phyloP scores from a whole-genome alignment of 2,329 filamentous ascomycete genomes.

The Mycocentrospora acerina region DNA sequence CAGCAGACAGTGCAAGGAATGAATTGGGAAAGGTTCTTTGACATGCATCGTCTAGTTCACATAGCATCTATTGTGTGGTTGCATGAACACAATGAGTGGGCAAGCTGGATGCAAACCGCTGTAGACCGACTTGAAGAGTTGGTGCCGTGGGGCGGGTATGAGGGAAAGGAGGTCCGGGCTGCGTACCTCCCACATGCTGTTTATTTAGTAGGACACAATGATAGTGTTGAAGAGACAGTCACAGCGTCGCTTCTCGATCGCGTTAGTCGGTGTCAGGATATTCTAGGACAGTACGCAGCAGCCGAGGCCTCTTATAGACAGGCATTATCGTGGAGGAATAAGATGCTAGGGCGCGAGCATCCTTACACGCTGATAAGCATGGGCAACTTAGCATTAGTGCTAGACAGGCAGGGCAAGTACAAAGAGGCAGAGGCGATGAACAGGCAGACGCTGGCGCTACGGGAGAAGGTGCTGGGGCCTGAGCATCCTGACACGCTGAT shows the following conservation, averaged over 20 bases:
- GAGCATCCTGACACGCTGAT: neutral
- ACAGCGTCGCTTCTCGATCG: neutral
- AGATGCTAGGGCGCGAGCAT: conserved; percentile 8
- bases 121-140: too few species aligned
- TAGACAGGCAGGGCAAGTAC: too few species aligned
- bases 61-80: conserved; percentile 39
- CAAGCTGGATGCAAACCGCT: conserved; percentile 15
- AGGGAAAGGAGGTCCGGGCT: conserved; percentile 24
- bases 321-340: conserved; percentile 3
- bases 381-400: conserved; percentile 4
- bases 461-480: neutral
- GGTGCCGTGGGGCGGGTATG: conserved; percentile 17
- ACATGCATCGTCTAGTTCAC: conserved; percentile 40
- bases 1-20: conserved; percentile 2
- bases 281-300: neutral
- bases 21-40: conserved; percentile 14
- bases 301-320: neutral
- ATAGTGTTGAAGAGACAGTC: neutral
- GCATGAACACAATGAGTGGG: conserved; percentile 13
- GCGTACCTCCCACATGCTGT: conserved; percentile 36
- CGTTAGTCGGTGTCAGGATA: neutral
- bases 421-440: conserved; percentile 8
- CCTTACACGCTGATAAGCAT: conserved; percentile 11
- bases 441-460: conserved; percentile 1
- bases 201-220: conserved; percentile 5